A percentile compares a stretch with the other conserved stretches of the same genome.
phyloP scores from a whole-genome alignment of 2,329 filamentous ascomycete species.

The Aspergillus sp. region DNA sequence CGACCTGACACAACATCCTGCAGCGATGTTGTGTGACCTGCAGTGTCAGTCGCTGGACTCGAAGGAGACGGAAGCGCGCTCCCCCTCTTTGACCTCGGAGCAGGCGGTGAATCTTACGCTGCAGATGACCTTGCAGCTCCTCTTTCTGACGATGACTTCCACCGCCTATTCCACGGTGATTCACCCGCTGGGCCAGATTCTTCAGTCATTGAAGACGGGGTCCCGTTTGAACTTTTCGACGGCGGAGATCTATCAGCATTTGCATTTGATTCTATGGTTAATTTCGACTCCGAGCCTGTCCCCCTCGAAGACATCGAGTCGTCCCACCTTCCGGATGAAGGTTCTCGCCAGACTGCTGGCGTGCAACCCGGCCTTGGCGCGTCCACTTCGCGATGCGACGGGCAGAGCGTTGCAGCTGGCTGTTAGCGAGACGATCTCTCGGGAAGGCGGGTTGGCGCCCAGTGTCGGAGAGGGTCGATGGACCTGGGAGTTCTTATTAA shows the following conservation, averaged over 20 bases:
- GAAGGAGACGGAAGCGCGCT: conserved; percentile 48
- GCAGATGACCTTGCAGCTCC: conserved; percentile 61
- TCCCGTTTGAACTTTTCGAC: conserved; percentile 67
- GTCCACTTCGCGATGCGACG: conserved; percentile 53
- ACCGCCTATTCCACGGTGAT: conserved; percentile 58
- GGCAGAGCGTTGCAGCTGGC: conserved; percentile 53
- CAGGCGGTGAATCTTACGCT: conserved; percentile 47
- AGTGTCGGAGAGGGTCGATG: conserved; percentile 29
- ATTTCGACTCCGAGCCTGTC: conserved; percentile 52
- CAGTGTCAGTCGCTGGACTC: conserved; percentile 88
- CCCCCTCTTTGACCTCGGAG: conserved; percentile 39
- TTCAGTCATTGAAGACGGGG: conserved; percentile 72
- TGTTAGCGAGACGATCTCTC: conserved; percentile 42
- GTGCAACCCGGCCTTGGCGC: conserved; percentile 54
- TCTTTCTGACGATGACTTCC: conserved; percentile 68
- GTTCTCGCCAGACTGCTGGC: conserved; percentile 50
- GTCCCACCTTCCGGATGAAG: conserved; percentile 50
- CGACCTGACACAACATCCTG: conserved; percentile 99
- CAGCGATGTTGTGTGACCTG: conserved; percentile 99
- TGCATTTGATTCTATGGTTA: conserved; percentile 55
- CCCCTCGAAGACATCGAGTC: conserved; percentile 40
- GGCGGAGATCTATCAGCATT: conserved; percentile 48
- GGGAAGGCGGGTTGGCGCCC: conserved; percentile 32
- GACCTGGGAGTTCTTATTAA: conserved; percentile 46
- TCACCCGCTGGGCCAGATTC: conserved; percentile 68